phyloP scores from a whole-genome alignment of 202 grass and related monocot genomes.

The Sporobolus alterniflorus region DNA sequence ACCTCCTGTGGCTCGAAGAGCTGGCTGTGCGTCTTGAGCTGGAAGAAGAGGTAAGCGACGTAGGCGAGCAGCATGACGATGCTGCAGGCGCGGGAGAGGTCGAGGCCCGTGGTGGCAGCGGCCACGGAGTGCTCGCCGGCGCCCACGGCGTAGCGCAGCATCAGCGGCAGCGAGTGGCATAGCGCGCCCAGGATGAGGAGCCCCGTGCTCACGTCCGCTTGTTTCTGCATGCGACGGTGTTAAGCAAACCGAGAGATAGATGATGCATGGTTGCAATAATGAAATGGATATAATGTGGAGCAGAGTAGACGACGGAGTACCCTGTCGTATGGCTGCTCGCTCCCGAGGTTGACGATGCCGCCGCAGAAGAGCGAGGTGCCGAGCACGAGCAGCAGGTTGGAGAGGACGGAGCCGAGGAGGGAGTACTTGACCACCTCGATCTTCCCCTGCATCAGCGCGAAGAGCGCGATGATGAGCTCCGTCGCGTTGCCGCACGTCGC shows the following conservation, averaged over 20 bases:
- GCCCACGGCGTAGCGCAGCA: conserved; percentile 60
- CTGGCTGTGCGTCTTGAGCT: conserved; percentile 93
- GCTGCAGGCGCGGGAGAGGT: conserved; percentile 79
- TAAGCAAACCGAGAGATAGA: no score
- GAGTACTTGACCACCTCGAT: conserved; percentile 93
- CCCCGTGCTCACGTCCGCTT: conserved; percentile 78
- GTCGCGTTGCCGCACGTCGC: conserved; percentile 96
- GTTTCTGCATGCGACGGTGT: conserved; percentile 51
- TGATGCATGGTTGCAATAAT: no score
- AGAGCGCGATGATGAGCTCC: conserved; percentile 90
- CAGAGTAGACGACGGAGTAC: not conserved
- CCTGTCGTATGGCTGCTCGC: conserved; percentile 69
- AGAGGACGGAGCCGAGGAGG: conserved; percentile 87
- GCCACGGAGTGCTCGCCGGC: conserved; percentile 39
- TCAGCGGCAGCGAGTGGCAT: conserved; percentile 73
- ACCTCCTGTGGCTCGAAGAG: conserved; percentile 82
- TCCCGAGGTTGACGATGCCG: conserved; percentile 64
- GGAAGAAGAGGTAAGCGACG: conserved; percentile 91
- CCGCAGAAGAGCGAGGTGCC: conserved; percentile 88
- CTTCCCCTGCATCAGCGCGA: conserved; percentile 65
- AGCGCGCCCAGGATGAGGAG: conserved; percentile 74
- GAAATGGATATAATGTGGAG: no score
- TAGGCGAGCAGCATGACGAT: conserved; percentile 97
- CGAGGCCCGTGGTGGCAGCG: conserved; percentile 39
- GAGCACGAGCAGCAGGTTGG: conserved; percentile 91